Base-by-base conservation (phyloP, 768 basidiomycete species). In the Crucibulum laeve region DNA sequence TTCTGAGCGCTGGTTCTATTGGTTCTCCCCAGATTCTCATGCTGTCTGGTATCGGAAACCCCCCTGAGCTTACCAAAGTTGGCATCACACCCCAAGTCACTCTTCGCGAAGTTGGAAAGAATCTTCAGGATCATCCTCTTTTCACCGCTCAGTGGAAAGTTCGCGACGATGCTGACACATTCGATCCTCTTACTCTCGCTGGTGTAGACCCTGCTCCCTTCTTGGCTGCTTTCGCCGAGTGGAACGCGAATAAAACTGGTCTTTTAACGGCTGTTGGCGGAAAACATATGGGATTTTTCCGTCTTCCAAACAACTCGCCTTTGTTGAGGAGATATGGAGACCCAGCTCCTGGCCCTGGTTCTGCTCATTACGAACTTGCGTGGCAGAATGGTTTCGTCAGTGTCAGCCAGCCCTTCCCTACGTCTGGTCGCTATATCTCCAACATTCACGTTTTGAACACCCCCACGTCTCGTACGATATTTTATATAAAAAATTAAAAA, bases 1-100 rank as follows among this genome's bases (percentile, higher is more conserved):
- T 82, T 4, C 45, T 82, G 4, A 51, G 51, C 1, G 62, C 61
- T 17, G 67, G 67, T 4, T 45, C 59, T 1, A 46, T 65, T 34
- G 61, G 54, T 7, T 64, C 63, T n/a, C 64, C 65, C 2, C 55
- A 56, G 8, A 49, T 66, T 23, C 53, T 66, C 3, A 35, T 61
- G 38, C 51, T 54, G 24, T 63, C 61, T 18, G 64, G 64, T 21
- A 66, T 68, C 37, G 66, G 66, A 28, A 45, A 52, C 38, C 21
- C 33, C 7, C 19, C 39, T 33, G 50, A 52, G 7, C 45, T 64
- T 11, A 19, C 17, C 1, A 41, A 43, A 1, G 32, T 61, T 17
- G 51, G 51, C 4, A 55, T 64, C 18, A 39, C 36, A 8, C 26
- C 54, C 8, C 26, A 61, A 32, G 47, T 57, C 1, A 19, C 58